Evolutionary conservation across 208 protist species (phyloP), one percentile per base, ranked within the genome.

Genomic region (Trypanosoma vivax): DNA sequence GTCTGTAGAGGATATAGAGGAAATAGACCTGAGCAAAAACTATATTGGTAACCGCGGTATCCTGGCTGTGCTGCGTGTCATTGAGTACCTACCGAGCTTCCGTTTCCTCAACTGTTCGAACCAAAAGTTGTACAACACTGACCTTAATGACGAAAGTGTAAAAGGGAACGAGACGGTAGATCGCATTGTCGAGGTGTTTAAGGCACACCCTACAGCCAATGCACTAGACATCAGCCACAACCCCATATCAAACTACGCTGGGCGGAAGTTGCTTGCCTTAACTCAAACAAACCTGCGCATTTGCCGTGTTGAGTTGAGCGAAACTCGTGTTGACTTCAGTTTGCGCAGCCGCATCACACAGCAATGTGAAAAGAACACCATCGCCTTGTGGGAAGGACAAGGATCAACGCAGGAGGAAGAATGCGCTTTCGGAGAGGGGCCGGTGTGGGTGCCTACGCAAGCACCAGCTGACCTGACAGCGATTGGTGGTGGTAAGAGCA

Each of bases 81-180:
- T 88, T 38, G 68, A 76, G 69, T 53, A 76, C 30, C 69, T 88
- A n/a, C 82, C 76, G 34, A 77, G 73, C 43, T 83, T 94, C 43
- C 83, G 87, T 53, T 83, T 70, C 43, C 65, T 94, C 33, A 85
- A 88, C 49, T 64, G 86, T 25, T 60, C 70, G 18, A 81, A 88
- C 41, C 87, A 94, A 55, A 94, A 94, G 68, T 60, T 94, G 40
- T 94, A 92, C 76, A 94, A 94, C 82, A 83, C 87, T 3, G 87
- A 94, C 51, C 73, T 94, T 38, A 91, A 74, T 42, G 76, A 89
- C 62, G 81, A 88, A 46, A 80, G 83, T 47, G 79, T 94, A 40
- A 94, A 87, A 63, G 87, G 87, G 43, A 94, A 94, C 56, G 67
- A 50, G 1, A 83, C 80, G 23, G 75, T 94, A 48, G 87, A 94